Evolutionary conservation across 2,329 filamentous ascomycete species (phyloP).

Genomic region (Phaeosphaeriaceae sp.): DNA sequence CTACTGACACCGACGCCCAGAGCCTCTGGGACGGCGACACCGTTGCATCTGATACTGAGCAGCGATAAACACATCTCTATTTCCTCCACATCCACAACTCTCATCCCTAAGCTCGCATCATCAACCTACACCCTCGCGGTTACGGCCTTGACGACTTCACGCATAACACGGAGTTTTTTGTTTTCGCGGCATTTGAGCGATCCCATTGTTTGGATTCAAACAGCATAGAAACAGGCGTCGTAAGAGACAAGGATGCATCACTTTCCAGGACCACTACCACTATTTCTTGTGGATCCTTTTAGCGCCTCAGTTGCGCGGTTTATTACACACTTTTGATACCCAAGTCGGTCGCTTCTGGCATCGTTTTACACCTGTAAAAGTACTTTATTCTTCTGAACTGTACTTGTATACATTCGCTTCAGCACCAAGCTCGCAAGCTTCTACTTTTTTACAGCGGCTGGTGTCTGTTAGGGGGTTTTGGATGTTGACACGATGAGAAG

Average conservation of each 20-base stretch:
- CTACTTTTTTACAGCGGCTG: constrained; percentile 25
- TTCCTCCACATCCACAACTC: constrained; percentile 2
- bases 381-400: constrained; percentile 9
- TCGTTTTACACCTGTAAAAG: constrained; percentile 8
- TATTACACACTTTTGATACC: constrained; percentile 39
- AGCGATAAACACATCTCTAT: constrained; percentile 28
- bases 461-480: constrained; percentile 23
- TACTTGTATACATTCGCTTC: constrained; percentile 42
- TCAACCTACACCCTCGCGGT: constrained; percentile 24
- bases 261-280: constrained; percentile 12
- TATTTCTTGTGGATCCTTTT: constrained; percentile 19
- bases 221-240: constrained; percentile 34
- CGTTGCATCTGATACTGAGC: constrained; percentile 56
- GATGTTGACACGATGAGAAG: constrained; percentile 8
- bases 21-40: constrained; percentile 65
- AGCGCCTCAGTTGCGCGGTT: constrained; percentile 21
- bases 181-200: constrained; percentile 47
- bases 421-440: constrained; percentile 26
- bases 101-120: constrained; percentile 33
- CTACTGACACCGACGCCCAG: constrained; percentile 62
- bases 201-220: constrained; percentile 25
- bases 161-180: constrained; percentile 47
- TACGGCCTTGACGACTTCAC: constrained; percentile 46
- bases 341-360: constrained; percentile 41
- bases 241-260: constrained; percentile 20